Evolutionary conservation across 2,329 filamentous ascomycete genomes (phyloP).

Genomic region (Septoria petroselini): DNA sequence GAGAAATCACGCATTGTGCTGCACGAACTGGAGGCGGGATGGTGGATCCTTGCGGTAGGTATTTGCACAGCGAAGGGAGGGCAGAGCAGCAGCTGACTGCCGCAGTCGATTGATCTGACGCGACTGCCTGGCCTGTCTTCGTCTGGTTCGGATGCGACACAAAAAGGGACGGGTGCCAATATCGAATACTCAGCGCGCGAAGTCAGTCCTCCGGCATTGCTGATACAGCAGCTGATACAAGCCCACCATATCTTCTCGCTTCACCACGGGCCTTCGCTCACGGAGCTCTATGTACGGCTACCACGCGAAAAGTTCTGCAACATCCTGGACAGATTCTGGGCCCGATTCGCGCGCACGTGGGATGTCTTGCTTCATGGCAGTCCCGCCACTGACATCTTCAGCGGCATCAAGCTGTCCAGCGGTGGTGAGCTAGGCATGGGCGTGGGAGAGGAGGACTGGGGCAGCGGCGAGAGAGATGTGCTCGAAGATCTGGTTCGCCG

Average conservation of each 20-base stretch:
- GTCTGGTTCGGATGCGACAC: slow-evolving; percentile 33
- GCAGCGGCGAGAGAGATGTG: slow-evolving; percentile 89
- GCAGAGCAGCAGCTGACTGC: slow-evolving; percentile 16
- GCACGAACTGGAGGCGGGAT: slow-evolving; percentile 81
- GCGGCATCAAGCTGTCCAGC: slow-evolving; percentile 81
- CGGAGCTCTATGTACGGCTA: slow-evolving; percentile 63
- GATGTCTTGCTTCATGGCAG: slow-evolving; percentile 88
- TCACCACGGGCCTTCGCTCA: slow-evolving; percentile 76
- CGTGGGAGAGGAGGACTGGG: slow-evolving; percentile 91
- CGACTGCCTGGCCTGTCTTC: slow-evolving; percentile 56
- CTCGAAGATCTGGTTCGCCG: slow-evolving; percentile 79
- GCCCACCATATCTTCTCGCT: slow-evolving; percentile 82
- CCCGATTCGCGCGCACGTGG: slow-evolving; percentile 65
- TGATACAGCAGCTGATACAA: slow-evolving; percentile 75
- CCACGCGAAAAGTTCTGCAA: slow-evolving; percentile 67
- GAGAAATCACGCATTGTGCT: slow-evolving; percentile 82
- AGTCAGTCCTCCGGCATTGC: slow-evolving; percentile 74
- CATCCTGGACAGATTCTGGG: slow-evolving; percentile 79
- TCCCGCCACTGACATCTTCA: slow-evolving; percentile 73
- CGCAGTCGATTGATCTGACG: slow-evolving; percentile 75
- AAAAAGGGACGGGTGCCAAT: slow-evolving; percentile 36
- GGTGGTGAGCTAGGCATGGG: slow-evolving; percentile 90
- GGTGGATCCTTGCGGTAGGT: slow-evolving; percentile 92
- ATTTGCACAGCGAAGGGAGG: slow-evolving; percentile 10
- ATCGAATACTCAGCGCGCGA: slow-evolving; percentile 87